These are phyloP conservation scores for Euphorbia lathyris DNA, from an alignment of 345 rosid genomes.

Conservation along the genomic window DNA sequence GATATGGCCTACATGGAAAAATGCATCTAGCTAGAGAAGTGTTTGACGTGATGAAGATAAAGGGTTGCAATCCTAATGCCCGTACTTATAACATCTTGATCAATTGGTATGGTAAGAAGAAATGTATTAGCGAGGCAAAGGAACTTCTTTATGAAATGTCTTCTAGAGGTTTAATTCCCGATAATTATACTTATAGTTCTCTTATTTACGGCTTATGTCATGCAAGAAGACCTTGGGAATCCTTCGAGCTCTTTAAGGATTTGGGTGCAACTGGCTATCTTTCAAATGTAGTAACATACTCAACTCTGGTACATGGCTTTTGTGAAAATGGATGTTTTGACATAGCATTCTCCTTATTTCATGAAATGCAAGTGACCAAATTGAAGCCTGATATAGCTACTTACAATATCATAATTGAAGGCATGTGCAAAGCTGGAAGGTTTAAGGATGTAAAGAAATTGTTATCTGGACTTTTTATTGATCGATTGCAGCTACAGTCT, in stretches of 20 bases:
- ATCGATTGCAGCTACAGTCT: background rate
- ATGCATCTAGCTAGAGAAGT: background rate
- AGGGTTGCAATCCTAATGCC: background rate
- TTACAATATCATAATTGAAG: background rate
- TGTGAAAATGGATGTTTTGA: background rate
- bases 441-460: background rate
- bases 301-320: background rate
- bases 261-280: background rate
- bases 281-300: background rate
- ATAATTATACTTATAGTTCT: background rate
- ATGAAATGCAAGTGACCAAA: background rate
- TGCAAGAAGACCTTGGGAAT: background rate
- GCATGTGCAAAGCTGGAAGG: background rate
- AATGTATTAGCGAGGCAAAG: background rate
- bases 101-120: background rate
- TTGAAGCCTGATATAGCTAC: background rate
- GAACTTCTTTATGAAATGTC: background rate
- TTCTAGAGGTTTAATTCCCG: background rate
- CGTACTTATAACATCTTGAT: background rate
- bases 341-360: background rate
- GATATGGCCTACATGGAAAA: background rate
- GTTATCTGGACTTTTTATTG: background rate
- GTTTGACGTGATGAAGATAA: background rate
- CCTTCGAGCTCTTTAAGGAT: background rate
- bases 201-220: background rate